These are phyloP conservation scores for Talaromyces ruber DNA, from an alignment of 495 filamentous ascomycete genomes.

Conservation along the genomic window DNA sequence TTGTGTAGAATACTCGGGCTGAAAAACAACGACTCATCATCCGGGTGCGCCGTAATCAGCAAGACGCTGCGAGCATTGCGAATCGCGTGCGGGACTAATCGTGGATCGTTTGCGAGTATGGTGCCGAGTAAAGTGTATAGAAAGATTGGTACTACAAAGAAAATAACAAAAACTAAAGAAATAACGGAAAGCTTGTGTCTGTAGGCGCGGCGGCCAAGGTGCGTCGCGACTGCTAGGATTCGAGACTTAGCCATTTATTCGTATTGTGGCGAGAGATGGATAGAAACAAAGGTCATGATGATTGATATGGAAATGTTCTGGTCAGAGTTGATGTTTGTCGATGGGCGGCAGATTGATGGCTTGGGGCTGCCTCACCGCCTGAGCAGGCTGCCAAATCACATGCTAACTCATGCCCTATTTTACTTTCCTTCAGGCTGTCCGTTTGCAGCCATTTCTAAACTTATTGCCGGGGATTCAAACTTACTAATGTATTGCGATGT, in stretches of 20 bases:
- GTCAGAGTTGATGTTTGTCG: neutral
- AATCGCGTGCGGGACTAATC: constrained; percentile 27
- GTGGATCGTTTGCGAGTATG: constrained; percentile 24
- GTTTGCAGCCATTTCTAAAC: neutral
- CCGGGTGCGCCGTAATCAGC: constrained; percentile 33
- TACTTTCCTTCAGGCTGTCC: neutral
- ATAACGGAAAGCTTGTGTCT: constrained; percentile 3
- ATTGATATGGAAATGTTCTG: neutral
- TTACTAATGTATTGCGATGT: too few relatives aligned
- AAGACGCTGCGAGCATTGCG: constrained; percentile 25
- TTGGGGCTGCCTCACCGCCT: neutral
- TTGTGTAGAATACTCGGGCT: constrained; percentile 28
- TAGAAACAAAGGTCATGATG: neutral
- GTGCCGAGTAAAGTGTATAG: constrained; percentile 31
- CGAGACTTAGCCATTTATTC: neutral
- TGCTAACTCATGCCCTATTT: neutral
- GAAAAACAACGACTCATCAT: constrained; percentile 37
- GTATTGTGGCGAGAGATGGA: too few relatives aligned
- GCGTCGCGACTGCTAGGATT: neutral
- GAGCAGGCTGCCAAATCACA: neutral
- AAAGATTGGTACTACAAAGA: constrained; percentile 20
- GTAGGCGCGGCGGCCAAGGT: constrained; percentile 6
- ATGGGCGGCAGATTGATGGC: neutral
- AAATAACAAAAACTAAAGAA: constrained; percentile 13
- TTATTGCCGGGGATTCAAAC: too few relatives aligned